These are phyloP conservation scores for Botrytis fragariae DNA, from an alignment of 2,329 filamentous ascomycete species.

Conservation along the genomic window DNA sequence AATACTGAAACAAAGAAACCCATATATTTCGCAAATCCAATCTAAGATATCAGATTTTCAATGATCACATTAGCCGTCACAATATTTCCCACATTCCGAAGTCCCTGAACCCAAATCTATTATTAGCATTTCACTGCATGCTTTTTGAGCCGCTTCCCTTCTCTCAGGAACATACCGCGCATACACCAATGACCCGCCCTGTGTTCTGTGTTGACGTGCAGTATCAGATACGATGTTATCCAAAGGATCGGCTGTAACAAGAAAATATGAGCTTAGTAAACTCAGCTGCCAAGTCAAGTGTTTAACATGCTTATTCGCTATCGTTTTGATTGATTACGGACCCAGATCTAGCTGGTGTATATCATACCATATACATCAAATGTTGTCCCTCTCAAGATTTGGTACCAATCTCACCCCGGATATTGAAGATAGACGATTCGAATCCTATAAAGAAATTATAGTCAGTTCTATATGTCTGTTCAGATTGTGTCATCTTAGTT, in stretches of 20 bases:
- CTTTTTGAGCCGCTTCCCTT: neutral
- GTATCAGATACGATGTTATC: too few relatives aligned
- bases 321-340: neutral
- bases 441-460: too few relatives aligned
- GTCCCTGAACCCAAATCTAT: slow-evolving; percentile 39
- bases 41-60: slow-evolving; percentile 39
- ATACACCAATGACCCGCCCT: slow-evolving; percentile 22
- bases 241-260: too few relatives aligned
- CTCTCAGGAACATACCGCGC: slow-evolving; percentile 15
- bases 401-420: neutral
- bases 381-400: neutral
- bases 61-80: slow-evolving; percentile 48
- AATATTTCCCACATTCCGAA: slow-evolving; percentile 47
- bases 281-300: neutral
- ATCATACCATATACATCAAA: neutral
- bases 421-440: too few relatives aligned
- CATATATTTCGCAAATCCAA: too few relatives aligned
- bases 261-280: neutral
- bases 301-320: neutral
- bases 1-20: slow-evolving; percentile 19
- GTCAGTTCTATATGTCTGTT: too few relatives aligned
- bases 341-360: neutral
- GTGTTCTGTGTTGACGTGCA: slow-evolving; percentile 25
- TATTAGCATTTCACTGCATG: neutral
- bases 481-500: too few relatives aligned